Evolutionary conservation across 306 rosid genomes (phyloP).

Genomic region (Ormosia emarginata): DNA sequence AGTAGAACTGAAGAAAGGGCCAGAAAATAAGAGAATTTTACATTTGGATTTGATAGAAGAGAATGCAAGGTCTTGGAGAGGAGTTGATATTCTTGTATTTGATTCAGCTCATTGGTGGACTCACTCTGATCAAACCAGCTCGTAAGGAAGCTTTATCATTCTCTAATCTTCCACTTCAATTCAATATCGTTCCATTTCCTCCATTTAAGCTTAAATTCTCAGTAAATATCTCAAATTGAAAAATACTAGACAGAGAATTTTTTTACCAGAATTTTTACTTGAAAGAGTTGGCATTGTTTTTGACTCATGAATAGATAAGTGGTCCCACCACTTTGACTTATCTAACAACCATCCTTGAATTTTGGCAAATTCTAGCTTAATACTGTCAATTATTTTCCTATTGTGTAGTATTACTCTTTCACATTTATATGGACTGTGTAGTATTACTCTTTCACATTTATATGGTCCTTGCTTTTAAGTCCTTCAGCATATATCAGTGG

Average conservation of each 20-base stretch:
- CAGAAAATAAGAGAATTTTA: slow-evolving; percentile 58
- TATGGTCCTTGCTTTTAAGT: not conserved
- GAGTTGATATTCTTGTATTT: slow-evolving; percentile 77
- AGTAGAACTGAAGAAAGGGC: slow-evolving; percentile 65
- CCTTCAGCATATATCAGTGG: not conserved
- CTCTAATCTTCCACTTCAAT: not conserved
- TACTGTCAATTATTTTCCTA: too few relatives aligned
- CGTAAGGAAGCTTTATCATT: slow-evolving; percentile 49
- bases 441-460: too few relatives aligned
- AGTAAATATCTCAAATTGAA: not conserved
- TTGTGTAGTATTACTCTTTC: too few relatives aligned
- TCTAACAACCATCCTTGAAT: too few relatives aligned
- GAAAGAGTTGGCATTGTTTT: too few relatives aligned
- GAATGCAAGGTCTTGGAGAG: slow-evolving; percentile 81
- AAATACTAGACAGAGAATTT: too few relatives aligned
- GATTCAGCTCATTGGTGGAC: slow-evolving; percentile 99
- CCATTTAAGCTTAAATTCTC: not conserved
- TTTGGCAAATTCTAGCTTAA: too few relatives aligned
- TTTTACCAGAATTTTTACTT: too few relatives aligned
- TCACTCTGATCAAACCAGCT: slow-evolving; percentile 62
- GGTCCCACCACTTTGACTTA: too few relatives aligned
- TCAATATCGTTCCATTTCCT: slow-evolving; percentile 5
- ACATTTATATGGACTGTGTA: not conserved
- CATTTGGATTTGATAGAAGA: slow-evolving; percentile 83
- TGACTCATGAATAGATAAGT: too few relatives aligned